Evolutionary conservation across 345 rosid species (phyloP).

Genomic region (Iberis pinnata): DNA sequence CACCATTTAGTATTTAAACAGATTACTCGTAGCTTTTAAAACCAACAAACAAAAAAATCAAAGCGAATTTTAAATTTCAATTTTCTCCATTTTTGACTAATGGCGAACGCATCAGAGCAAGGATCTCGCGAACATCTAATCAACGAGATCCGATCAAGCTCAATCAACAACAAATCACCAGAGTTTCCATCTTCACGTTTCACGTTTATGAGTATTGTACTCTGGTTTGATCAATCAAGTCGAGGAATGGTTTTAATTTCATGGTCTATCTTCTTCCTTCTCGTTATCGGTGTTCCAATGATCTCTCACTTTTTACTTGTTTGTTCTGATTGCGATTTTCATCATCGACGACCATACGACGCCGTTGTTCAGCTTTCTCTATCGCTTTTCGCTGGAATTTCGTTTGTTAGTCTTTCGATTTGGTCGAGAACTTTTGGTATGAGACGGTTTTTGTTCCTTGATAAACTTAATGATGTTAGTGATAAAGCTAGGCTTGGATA

Average conservation of each 20-base stretch:
- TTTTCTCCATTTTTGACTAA: neutral
- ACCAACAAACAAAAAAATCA: slow-evolving; percentile 2
- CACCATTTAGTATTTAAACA: too few relatives aligned
- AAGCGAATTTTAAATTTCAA: neutral
- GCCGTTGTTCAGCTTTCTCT: slow-evolving; percentile 63
- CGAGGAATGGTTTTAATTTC: slow-evolving; percentile 46
- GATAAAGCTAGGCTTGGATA: slow-evolving; percentile 51
- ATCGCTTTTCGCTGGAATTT: slow-evolving; percentile 58
- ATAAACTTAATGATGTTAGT: slow-evolving; percentile 50
- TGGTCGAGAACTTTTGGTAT: slow-evolving; percentile 78
- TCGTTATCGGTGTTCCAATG: slow-evolving; percentile 52
- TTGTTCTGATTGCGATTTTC: slow-evolving; percentile 56
- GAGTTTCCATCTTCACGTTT: slow-evolving; percentile 19
- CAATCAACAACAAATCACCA: slow-evolving; percentile 7
- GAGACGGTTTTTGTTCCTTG: slow-evolving; percentile 59
- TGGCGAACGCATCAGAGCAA: slow-evolving; percentile 25
- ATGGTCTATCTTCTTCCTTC: slow-evolving; percentile 63
- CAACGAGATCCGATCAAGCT: slow-evolving; percentile 8
- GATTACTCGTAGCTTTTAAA: slow-evolving; percentile 7
- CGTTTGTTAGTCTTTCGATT: slow-evolving; percentile 49
- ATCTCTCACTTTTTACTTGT: slow-evolving; percentile 60
- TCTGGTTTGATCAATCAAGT: slow-evolving; percentile 56
- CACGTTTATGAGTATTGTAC: slow-evolving; percentile 23
- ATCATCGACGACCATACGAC: slow-evolving; percentile 75
- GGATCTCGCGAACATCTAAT: slow-evolving; percentile 25